These are phyloP conservation scores for Linum usitatissimum DNA, from an alignment of 345 rosid genomes.

Conservation along the genomic window DNA sequence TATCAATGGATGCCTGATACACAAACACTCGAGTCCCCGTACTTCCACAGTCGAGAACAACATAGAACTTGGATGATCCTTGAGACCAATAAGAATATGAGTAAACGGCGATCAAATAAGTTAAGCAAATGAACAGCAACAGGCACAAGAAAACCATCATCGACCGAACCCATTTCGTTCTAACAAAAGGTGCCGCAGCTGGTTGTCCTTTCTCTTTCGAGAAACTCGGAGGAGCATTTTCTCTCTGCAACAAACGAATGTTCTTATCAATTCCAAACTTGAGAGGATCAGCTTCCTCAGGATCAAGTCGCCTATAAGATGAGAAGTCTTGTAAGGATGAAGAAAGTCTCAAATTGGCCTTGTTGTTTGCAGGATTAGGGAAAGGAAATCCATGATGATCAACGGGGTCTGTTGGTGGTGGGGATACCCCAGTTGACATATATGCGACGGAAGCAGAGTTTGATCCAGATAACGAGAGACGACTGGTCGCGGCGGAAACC, in stretches of 20 bases:
- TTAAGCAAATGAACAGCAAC: slow-evolving; percentile 44
- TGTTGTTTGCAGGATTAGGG: slow-evolving; percentile 35
- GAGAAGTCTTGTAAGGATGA: slow-evolving; percentile 91
- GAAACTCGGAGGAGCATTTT: slow-evolving; percentile 42
- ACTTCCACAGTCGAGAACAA: slow-evolving; percentile 98
- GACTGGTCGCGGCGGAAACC: slow-evolving; percentile 33
- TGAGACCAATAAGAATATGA: slow-evolving; percentile 63
- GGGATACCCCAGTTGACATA: slow-evolving; percentile 35
- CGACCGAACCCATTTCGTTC: slow-evolving; percentile 53
- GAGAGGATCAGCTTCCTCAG: slow-evolving; percentile 35
- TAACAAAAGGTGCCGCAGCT: slow-evolving; percentile 30
- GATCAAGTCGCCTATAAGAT: slow-evolving; percentile 38
- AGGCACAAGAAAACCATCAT: slow-evolving; percentile 43
- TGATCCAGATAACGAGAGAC: slow-evolving; percentile 17
- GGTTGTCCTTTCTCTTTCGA: slow-evolving; percentile 67
- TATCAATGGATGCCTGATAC: slow-evolving; percentile 57
- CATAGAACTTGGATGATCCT: slow-evolving; percentile 66
- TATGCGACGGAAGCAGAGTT: slow-evolving; percentile 37
- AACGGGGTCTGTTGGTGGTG: slow-evolving; percentile 23
- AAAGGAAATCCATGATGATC: slow-evolving; percentile 25
- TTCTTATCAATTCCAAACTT: slow-evolving; percentile 31
- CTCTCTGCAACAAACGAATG: slow-evolving; percentile 34
- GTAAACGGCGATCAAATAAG: slow-evolving; percentile 42
- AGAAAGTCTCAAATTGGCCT: slow-evolving; percentile 47
- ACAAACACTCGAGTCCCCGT: slow-evolving; percentile 93